Evolutionary conservation across 257 asterid species (phyloP).

Genomic region (Leptodermis oblonga): DNA sequence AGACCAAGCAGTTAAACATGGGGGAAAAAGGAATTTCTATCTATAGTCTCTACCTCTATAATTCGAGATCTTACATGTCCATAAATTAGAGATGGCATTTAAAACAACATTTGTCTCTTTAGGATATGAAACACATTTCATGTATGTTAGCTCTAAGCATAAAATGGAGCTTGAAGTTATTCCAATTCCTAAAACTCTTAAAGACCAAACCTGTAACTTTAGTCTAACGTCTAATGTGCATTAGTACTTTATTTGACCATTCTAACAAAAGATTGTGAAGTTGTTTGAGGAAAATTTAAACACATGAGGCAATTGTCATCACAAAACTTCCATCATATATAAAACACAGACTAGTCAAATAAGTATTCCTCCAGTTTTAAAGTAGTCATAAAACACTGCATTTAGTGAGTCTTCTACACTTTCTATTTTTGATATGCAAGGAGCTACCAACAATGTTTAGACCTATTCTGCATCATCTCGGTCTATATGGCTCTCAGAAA

Average conservation of each 20-base stretch:
- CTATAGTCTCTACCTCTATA: no score
- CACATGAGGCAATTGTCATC: no score
- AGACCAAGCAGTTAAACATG: background rate
- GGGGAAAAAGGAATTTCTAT: background rate
- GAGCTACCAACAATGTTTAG: background rate
- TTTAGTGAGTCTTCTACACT: background rate
- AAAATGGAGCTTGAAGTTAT: background rate
- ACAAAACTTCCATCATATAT: constrained; percentile 1
- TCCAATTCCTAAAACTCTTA: background rate
- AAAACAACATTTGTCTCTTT: background rate
- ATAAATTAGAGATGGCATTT: background rate
- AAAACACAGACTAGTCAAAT: no score
- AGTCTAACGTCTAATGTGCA: background rate
- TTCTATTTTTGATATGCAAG: background rate
- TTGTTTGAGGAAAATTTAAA: background rate
- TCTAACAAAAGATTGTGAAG: no score
- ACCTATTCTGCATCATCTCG: background rate
- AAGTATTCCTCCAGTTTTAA: background rate
- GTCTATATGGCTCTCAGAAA: background rate
- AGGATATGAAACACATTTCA: background rate
- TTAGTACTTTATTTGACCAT: background rate
- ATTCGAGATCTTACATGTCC: background rate
- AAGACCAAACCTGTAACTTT: background rate
- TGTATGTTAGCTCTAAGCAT: background rate
- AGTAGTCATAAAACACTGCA: background rate